A percentile compares a stretch with the other conserved stretches of the same genome.
These are phyloP conservation scores for Violaceomyces palustris DNA, from an alignment of 1,284 basidiomycete species.

Conservation along the genomic window DNA sequence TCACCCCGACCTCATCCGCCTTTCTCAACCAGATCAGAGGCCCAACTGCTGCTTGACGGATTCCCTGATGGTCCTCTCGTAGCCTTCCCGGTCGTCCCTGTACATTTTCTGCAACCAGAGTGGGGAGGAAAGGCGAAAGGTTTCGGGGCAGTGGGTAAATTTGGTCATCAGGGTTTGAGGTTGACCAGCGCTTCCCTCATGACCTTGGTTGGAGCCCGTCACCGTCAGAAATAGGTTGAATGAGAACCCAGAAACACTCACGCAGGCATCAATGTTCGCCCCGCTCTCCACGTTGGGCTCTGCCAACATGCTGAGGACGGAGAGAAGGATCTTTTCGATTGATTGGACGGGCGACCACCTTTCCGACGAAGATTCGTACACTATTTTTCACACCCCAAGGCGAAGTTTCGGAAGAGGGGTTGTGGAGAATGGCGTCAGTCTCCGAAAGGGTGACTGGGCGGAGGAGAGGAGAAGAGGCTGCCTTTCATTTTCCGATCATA, in stretches of 20 bases:
- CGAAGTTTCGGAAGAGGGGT: too few relatives aligned
- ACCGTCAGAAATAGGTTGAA: neutral
- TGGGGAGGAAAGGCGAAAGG: neutral
- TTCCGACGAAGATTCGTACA: conserved; percentile 83
- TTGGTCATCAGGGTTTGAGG: too few relatives aligned
- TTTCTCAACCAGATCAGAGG: conserved; percentile 13
- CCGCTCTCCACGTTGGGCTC: conserved; percentile 99
- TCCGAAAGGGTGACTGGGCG: neutral
- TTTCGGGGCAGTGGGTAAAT: neutral
- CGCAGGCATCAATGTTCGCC: conserved; percentile 78
- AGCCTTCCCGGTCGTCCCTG: conserved; percentile 46
- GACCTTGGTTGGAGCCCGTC: neutral
- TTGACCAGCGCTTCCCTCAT: too few relatives aligned
- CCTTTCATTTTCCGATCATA: neutral
- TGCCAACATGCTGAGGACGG: conserved; percentile 97
- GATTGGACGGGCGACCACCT: conserved; percentile 97
- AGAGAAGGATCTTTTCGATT: conserved; percentile 85
- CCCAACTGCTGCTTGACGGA: conserved; percentile 48
- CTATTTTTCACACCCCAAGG: conserved; percentile 3
- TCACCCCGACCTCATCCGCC: neutral
- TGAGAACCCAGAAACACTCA: conserved; percentile 30
- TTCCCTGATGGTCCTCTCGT: conserved; percentile 47
- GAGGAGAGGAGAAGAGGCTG: neutral
- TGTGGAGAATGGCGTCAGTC: too few relatives aligned
- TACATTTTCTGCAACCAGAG: conserved; percentile 38